Evolutionary conservation across 2,329 filamentous ascomycete species (phyloP).

Genomic region (Penicillium sp.): DNA sequence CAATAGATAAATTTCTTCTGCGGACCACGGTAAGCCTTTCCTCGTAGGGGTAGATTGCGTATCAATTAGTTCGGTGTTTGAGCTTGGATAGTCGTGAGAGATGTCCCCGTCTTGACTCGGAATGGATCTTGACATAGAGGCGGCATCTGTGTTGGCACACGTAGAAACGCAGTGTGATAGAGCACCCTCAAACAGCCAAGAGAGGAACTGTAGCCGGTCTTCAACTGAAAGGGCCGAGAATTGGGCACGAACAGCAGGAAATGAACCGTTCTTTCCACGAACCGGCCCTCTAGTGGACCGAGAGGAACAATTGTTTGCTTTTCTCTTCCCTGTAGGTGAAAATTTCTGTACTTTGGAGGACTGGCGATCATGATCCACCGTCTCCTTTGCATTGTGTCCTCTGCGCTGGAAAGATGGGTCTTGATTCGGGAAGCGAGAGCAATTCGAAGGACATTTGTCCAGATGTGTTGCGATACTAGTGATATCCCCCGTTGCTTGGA

Average conservation of each 20-base stretch:
- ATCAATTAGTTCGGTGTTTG: too few species aligned
- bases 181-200: neutral
- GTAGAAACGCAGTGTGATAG: too few species aligned
- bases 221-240: conserved; percentile 5
- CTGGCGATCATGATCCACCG: neutral
- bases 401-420: neutral
- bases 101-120: too few species aligned
- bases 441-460: conserved; percentile 1
- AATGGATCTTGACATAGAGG: too few species aligned
- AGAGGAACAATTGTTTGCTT: neutral
- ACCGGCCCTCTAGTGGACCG: neutral
- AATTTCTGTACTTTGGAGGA: neutral
- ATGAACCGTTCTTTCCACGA: neutral
- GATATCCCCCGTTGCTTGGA: neutral
- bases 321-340: neutral
- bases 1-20: neutral
- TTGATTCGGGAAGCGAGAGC: neutral
- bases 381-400: neutral
- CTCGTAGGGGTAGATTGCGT: too few species aligned
- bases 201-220: conserved; percentile 9
- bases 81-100: too few species aligned
- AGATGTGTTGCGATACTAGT: conserved; percentile 1
- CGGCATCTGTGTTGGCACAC: too few species aligned
- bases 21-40: neutral
- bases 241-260: conserved; percentile 3